Percentiles rank a stretch among this genome's conserved stretches.
Conservation (phyloP, 345 rosid species). For the Lumnitzera littorea region DNA sequence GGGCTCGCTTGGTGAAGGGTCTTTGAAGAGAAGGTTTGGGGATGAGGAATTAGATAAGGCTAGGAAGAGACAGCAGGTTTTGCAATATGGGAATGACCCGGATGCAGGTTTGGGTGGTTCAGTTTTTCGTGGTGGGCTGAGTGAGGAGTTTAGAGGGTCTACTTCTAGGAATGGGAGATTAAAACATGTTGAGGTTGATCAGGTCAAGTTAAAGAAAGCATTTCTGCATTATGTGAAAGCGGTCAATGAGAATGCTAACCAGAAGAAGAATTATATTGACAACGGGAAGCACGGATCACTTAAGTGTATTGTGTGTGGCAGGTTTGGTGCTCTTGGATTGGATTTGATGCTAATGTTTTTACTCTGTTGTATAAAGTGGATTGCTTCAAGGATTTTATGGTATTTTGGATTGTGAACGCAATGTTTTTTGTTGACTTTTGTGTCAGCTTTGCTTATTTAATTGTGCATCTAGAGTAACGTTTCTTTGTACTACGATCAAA, state of each 20-base stretch:
- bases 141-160: slow-evolving; percentile 43
- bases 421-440: background rate
- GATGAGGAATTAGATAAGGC: slow-evolving; percentile 36
- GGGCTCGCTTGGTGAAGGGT: slow-evolving; percentile 9
- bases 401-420: background rate
- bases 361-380: slow-evolving; percentile 8
- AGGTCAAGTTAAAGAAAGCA: slow-evolving; percentile 49
- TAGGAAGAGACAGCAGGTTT: slow-evolving; percentile 35
- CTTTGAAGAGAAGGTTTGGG: slow-evolving; percentile 57
- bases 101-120: slow-evolving; percentile 25
- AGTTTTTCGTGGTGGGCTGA: slow-evolving; percentile 7
- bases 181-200: slow-evolving; percentile 53
- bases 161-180: slow-evolving; percentile 30
- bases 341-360: slow-evolving; percentile 4
- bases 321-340: slow-evolving; percentile 44
- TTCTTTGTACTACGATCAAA: background rate
- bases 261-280: slow-evolving; percentile 70
- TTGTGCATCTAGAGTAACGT: background rate
- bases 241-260: slow-evolving; percentile 47
- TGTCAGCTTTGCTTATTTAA: background rate
- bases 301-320: slow-evolving; percentile 76
- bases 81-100: slow-evolving; percentile 25
- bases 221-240: slow-evolving; percentile 63
- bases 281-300: slow-evolving; percentile 72
- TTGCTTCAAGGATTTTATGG: slow-evolving; percentile 10